Evolutionary conservation across 257 asterid species (phyloP).

Genomic region (Primulina huaijiensis): DNA sequence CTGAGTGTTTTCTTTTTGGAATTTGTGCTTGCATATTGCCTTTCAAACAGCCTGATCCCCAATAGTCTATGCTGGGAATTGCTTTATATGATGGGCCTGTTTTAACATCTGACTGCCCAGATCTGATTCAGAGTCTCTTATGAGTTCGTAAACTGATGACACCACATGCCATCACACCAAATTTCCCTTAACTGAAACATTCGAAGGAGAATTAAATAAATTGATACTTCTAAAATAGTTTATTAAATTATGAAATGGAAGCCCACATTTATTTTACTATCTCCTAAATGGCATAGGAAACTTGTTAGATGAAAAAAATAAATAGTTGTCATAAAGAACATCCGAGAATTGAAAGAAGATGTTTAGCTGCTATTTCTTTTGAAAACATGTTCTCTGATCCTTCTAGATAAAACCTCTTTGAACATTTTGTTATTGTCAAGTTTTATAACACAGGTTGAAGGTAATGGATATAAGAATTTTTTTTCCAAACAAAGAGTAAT

Average conservation of each 20-base stretch:
- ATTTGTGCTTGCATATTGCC: background rate
- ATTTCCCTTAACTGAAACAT: background rate
- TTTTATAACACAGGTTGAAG: background rate
- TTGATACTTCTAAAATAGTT: background rate
- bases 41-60: background rate
- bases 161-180: background rate
- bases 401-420: background rate
- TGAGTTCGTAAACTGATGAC: background rate
- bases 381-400: background rate
- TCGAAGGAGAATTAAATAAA: background rate
- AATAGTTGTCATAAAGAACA: background rate
- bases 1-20: no score
- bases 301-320: no score
- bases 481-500: background rate
- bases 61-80: background rate
- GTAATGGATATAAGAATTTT: background rate
- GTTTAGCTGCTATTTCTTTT: background rate
- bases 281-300: background rate
- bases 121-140: background rate
- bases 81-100: background rate
- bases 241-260: background rate
- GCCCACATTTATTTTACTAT: background rate
- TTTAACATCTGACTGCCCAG: background rate
- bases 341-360: background rate
- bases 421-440: no score